Evolutionary conservation across 176 grass and related monocot genomes (phyloP).

Genomic region (Oryza officinalis): DNA sequence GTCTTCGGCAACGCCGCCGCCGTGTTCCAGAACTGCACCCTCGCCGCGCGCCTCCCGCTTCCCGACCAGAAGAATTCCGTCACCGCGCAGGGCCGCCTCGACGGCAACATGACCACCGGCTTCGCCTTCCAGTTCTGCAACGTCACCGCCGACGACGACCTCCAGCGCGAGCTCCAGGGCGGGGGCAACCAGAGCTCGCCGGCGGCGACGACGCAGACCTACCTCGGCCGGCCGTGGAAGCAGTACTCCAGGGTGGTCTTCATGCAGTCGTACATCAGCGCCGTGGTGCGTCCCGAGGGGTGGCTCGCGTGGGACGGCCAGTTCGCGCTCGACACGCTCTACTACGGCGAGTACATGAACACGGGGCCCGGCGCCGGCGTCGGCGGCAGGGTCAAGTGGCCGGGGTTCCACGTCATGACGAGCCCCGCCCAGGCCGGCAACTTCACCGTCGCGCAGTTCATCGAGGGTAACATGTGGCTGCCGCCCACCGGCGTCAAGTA

Average conservation of each 20-base stretch:
- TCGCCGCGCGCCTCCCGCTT: slow-evolving; percentile 49
- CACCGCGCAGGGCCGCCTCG: slow-evolving; percentile 64
- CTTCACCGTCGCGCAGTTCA: slow-evolving; percentile 74
- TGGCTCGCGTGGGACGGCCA: slow-evolving; percentile 66
- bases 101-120: slow-evolving; percentile 66
- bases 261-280: slow-evolving; percentile 64
- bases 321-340: slow-evolving; percentile 53
- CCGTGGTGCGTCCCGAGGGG: slow-evolving; percentile 51
- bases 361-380: slow-evolving; percentile 47
- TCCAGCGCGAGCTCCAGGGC: not conserved
- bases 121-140: slow-evolving; percentile 85
- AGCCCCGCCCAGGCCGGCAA: slow-evolving; percentile 36
- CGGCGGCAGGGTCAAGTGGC: slow-evolving; percentile 46
- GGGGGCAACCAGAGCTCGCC: not conserved
- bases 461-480: slow-evolving; percentile 76
- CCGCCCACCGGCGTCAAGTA: slow-evolving; percentile 63
- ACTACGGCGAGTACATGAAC: slow-evolving; percentile 76
- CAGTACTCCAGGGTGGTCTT: slow-evolving; percentile 52
- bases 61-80: slow-evolving; percentile 62
- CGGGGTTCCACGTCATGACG: slow-evolving; percentile 56
- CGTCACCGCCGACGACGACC: slow-evolving; percentile 52
- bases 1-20: slow-evolving; percentile 86
- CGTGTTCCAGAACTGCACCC: slow-evolving; percentile 65
- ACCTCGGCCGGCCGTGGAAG: slow-evolving; percentile 74
- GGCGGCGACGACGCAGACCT: slow-evolving; percentile 24